Percentiles rank a stretch among this genome's conserved stretches.
phyloP scores from a whole-genome alignment of 164 flowering plant genomes.

The Vitis riparia region DNA sequence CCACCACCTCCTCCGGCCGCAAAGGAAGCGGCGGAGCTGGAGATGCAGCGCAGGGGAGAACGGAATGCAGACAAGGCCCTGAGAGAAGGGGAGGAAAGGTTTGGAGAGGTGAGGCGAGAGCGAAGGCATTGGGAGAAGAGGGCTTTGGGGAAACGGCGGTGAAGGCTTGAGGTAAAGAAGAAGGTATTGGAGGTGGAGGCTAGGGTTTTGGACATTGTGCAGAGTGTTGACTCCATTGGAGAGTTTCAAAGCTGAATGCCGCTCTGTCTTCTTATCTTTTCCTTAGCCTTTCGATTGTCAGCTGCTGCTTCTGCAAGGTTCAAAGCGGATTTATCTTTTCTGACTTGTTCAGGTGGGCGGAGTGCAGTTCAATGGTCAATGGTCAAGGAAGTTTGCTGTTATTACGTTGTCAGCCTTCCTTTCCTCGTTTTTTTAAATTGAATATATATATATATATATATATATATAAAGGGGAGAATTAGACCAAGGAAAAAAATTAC shows the following conservation, averaged over 20 bases:
- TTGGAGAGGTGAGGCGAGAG: slow-evolving; percentile 9
- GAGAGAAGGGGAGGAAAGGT: slow-evolving; percentile 12
- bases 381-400: no score
- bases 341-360: no score
- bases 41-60: slow-evolving; percentile 26
- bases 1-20: slow-evolving; percentile 40
- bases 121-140: slow-evolving; percentile 11
- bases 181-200: slow-evolving; percentile 5
- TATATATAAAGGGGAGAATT: no score
- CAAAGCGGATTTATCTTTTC: no score
- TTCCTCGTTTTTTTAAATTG: no score
- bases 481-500: no score
- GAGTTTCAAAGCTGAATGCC: slow-evolving; percentile 10
- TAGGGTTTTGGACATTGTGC: slow-evolving; percentile 44
- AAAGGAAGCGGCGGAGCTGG: slow-evolving; percentile 36
- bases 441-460: no score
- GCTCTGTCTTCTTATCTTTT: no score
- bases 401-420: no score
- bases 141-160: slow-evolving; percentile 21
- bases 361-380: no score
- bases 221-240: slow-evolving; percentile 43
- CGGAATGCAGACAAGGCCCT: slow-evolving; percentile 14
- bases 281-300: no score
- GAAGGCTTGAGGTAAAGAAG: slow-evolving; percentile 8
- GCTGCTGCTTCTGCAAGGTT: no score